Percentiles rank a stretch among this genome's conserved stretches.
These are phyloP conservation scores for Cyclotella kingstonii DNA, from an alignment of 108 stramenopile genomes.

Conservation along the genomic window DNA sequence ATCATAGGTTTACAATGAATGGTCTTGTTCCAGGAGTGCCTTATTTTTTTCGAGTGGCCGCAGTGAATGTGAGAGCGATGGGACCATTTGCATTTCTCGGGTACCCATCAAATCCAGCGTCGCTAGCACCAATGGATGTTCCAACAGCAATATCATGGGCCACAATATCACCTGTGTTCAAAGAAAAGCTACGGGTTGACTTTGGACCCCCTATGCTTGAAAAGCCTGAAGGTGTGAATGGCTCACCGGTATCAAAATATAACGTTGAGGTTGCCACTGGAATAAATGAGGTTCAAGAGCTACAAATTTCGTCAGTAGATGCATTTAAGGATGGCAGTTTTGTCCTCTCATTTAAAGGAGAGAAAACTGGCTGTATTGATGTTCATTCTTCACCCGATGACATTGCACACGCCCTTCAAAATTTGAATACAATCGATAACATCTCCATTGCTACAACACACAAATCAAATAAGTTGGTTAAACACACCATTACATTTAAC, in stretches of 20 bases:
- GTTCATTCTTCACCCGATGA: constrained; percentile 44
- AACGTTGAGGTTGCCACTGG: constrained; percentile 46
- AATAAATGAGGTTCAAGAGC: constrained; percentile 15
- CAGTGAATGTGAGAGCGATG: constrained; percentile 41
- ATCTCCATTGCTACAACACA: constrained; percentile 36
- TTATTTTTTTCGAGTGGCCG: constrained; percentile 56
- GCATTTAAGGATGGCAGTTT: constrained; percentile 49
- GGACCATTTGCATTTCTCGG: constrained; percentile 40
- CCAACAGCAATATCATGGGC: constrained; percentile 33
- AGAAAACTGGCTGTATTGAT: constrained; percentile 43
- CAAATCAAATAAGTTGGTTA: constrained; percentile 4
- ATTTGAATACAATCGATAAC: constrained; percentile 45
- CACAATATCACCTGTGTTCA: constrained; percentile 18
- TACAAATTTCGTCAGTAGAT: constrained; percentile 8
- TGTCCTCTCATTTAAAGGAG: constrained; percentile 52
- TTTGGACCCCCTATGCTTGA: constrained; percentile 51
- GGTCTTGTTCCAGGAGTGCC: constrained; percentile 43
- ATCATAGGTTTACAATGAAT: constrained; percentile 24
- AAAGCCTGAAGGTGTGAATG: constrained; percentile 48
- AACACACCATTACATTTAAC: constrained; percentile 16
- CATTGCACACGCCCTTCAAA: constrained; percentile 52
- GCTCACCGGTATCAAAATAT: constrained; percentile 43
- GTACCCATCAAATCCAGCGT: constrained; percentile 36
- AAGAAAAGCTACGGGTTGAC: constrained; percentile 35
- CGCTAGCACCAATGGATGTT: constrained; percentile 38